Percentiles rank a stretch among this genome's conserved stretches.
Conservation (phyloP, 106 monocot species). For the Acanthochlamys bracteata region DNA sequence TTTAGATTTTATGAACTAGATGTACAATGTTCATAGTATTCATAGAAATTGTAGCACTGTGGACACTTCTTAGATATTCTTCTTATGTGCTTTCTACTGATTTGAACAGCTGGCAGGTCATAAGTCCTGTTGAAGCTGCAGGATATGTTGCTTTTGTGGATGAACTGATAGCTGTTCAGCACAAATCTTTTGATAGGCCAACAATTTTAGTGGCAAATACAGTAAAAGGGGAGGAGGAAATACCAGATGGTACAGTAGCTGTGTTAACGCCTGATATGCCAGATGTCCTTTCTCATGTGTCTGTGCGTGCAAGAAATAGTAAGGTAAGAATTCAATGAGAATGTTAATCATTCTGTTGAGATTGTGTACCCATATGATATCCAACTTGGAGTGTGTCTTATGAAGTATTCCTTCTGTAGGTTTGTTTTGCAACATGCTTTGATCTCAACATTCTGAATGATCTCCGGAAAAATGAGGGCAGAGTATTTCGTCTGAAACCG, state of each 20-base stretch:
- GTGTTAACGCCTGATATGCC: constrained; percentile 98
- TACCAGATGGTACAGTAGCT: constrained; percentile 93
- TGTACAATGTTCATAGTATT: too few relatives aligned
- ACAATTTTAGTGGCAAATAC: constrained; percentile 85
- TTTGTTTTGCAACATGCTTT: constrained; percentile 97
- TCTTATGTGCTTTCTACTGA: not conserved
- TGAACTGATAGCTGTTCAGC: constrained; percentile 74
- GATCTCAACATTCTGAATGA: constrained; percentile 60
- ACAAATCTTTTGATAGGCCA: constrained; percentile 64
- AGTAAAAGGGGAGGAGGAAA: constrained; percentile 97
- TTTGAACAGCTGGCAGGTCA: constrained; percentile 87
- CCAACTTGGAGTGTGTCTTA: too few relatives aligned
- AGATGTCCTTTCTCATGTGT: constrained; percentile 97
- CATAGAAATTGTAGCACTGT: too few relatives aligned
- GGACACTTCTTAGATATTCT: too few relatives aligned
- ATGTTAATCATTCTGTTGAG: too few relatives aligned
- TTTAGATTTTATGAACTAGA: too few relatives aligned
- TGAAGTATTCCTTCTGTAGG: constrained; percentile 50
- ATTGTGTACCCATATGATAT: too few relatives aligned
- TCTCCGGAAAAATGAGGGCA: constrained; percentile 68
- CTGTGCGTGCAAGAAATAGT: constrained; percentile 94
- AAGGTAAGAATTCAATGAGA: constrained; percentile 54
- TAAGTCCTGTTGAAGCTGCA: constrained; percentile 86
- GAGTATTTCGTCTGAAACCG: constrained; percentile 59
- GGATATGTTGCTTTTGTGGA: constrained; percentile 72